Conservation (phyloP, 352 stramenopile species). For the Phytopythium montanum region DNA sequence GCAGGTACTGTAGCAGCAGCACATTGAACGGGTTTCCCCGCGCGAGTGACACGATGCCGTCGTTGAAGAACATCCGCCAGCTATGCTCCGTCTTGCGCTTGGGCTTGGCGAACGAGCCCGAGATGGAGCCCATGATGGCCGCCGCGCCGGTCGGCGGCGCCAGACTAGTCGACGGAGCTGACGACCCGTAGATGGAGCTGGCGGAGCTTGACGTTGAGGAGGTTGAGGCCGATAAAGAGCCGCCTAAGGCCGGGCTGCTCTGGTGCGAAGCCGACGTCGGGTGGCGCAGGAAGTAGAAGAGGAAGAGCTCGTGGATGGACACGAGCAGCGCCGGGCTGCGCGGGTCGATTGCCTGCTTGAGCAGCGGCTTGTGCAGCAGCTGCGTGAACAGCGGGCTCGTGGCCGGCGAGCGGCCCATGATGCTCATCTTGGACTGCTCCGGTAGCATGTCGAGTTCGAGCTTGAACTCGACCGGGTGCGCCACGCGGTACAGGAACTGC, state of each 20-base stretch:
- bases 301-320: constrained; percentile 80
- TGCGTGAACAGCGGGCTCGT: constrained; percentile 78
- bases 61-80: constrained; percentile 68
- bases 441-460: constrained; percentile 73
- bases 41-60: constrained; percentile 62
- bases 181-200: constrained; percentile 3
- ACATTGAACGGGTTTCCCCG: constrained; percentile 83
- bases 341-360: constrained; percentile 74
- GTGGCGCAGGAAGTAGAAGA: constrained; percentile 85
- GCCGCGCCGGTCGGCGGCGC: constrained; percentile 4
- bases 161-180: not conserved
- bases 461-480: constrained; percentile 80
- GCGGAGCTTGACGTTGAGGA: not conserved
- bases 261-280: constrained; percentile 69
- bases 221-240: not conserved
- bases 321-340: constrained; percentile 76
- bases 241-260: constrained; percentile 20
- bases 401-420: constrained; percentile 60
- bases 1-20: constrained; percentile 76
- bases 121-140: constrained; percentile 46
- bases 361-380: constrained; percentile 74
- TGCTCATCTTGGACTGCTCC: constrained; percentile 77
- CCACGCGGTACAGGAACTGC: constrained; percentile 74
- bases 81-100: constrained; percentile 54
- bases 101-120: constrained; percentile 42